phyloP scores from a whole-genome alignment of 192 early-diverging fungal genomes.

The Podila clonocystis region DNA sequence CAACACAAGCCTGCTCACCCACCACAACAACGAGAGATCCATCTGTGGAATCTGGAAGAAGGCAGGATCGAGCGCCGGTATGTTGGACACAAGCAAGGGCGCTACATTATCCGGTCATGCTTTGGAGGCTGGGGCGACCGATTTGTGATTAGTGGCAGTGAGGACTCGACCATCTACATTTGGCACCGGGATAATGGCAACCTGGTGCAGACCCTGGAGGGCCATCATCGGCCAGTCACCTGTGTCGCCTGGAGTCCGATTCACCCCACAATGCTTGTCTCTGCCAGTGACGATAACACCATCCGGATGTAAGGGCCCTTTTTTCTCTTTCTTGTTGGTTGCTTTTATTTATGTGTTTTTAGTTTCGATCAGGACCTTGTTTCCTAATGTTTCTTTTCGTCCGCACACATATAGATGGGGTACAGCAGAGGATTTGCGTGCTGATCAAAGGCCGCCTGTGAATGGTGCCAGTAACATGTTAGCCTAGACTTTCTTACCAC shows the following conservation, averaged over 20 bases:
- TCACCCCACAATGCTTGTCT: constrained; percentile 75
- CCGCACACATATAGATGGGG: constrained; percentile 23
- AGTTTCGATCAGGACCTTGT: too few relatives aligned
- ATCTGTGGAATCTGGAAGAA: constrained; percentile 88
- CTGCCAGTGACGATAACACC: constrained; percentile 84
- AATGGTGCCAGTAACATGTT: constrained; percentile 8
- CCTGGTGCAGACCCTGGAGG: constrained; percentile 74
- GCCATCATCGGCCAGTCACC: constrained; percentile 77
- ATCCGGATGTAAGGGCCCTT: constrained; percentile 73
- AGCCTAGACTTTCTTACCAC: too few relatives aligned
- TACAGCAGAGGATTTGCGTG: constrained; percentile 17
- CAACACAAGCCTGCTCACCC: constrained; percentile 74
- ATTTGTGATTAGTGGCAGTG: constrained; percentile 93
- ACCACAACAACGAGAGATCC: constrained; percentile 75
- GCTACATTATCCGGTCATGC: constrained; percentile 90
- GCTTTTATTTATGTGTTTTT: not conserved
- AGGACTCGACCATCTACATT: constrained; percentile 82
- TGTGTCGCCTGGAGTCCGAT: constrained; percentile 78
- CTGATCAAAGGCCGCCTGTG: constrained; percentile 1
- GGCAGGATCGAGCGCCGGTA: constrained; percentile 78
- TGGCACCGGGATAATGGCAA: constrained; percentile 81
- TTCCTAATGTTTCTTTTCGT: too few relatives aligned
- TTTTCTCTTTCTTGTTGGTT: constrained; percentile 1
- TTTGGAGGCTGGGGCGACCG: constrained; percentile 88
- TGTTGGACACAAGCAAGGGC: constrained; percentile 83